A percentile compares a stretch with the other conserved stretches of the same genome.
phyloP scores from a whole-genome alignment of 2,329 filamentous ascomycete genomes.

The Hypomyces rosellus region DNA sequence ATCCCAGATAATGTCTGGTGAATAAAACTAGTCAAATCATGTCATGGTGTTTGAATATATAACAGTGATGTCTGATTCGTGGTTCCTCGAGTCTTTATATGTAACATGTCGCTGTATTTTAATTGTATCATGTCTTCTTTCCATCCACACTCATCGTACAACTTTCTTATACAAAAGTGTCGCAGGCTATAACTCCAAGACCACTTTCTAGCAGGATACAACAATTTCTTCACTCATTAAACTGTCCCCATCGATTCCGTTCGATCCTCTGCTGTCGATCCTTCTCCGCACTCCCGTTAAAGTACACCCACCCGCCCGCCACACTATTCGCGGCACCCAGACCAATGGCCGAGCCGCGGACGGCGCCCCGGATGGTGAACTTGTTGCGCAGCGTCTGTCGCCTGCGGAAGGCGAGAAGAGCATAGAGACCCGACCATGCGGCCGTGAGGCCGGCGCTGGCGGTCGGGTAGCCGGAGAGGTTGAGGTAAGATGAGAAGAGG shows the following conservation, averaged over 20 bases:
- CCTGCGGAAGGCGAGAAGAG: constrained; percentile 46
- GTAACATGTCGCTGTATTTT: too few relatives aligned
- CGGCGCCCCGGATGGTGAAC: constrained; percentile 42
- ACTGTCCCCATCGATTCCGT: constrained; percentile 44
- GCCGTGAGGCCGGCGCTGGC: constrained; percentile 50
- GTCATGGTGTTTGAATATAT: too few relatives aligned
- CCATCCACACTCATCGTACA: too few relatives aligned
- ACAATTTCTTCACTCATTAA: constrained; percentile 6
- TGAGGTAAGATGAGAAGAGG: constrained; percentile 52
- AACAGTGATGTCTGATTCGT: too few relatives aligned
- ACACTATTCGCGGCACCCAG: constrained; percentile 43
- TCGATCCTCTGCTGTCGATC: constrained; percentile 44
- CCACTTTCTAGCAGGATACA: too few relatives aligned
- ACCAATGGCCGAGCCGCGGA: constrained; percentile 45
- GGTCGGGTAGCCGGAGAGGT: constrained; percentile 52
- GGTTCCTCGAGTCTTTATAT: too few relatives aligned
- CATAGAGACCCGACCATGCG: constrained; percentile 53
- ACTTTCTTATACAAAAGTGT: too few relatives aligned
- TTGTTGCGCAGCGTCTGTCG: constrained; percentile 35
- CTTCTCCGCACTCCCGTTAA: constrained; percentile 41
- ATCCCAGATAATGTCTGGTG: too few relatives aligned
- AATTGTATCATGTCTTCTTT: too few relatives aligned
- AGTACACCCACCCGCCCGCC: constrained; percentile 47
- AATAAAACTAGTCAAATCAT: too few relatives aligned
- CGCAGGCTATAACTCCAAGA: too few relatives aligned